Base-by-base conservation (phyloP, 164 flowering plant genomes). In the Vitis rupestris region DNA sequence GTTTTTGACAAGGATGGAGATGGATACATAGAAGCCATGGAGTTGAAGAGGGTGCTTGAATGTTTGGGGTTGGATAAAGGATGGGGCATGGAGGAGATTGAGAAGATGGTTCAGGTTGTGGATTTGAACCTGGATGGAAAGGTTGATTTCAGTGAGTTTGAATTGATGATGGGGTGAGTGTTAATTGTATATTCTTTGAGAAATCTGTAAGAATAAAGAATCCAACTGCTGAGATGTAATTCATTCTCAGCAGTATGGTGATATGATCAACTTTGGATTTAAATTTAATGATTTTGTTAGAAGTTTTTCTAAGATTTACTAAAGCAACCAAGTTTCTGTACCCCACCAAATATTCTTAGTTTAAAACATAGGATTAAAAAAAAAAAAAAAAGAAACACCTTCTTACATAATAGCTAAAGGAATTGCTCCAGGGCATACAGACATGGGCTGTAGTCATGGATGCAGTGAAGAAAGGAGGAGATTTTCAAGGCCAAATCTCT, bases 121-220 rank as follows among this genome's bases (percentile, higher is more conserved):
- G 93, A 89, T 77, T 62, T 82, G 76, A 85, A 85, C 67, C 75
- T 80, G 10, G 89, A 89, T 69, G 90, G 88, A 8, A 85, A 76
- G 67, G 85, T 87, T n/a, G 90, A 87, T 82, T 89, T 87, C 70
- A 31, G 62, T 31, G 90, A 89, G 69, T 86, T 89, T 76, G 80
- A 83, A 19, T 59, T 77, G 58, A 81, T 86, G 84, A 86, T 86
- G 88, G 73, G 67, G 67, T 57, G 30, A 58, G 10, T 15, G 1
- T 11, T n/a, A 53, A 66, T 55, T 66, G 52, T 67, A 19, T 56
- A 56, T 64, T 62, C 23, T 47, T 6, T 37, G 44, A 37, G 4
- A 37, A 37, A 37, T 37, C 44, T 37, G 44, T 37, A 37, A 37
- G 44, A 37, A 37, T 37, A 37, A 37, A 37, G 44, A 37, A 37